Evolutionary conservation across 495 filamentous ascomycete genomes (phyloP), one percentile per base, ranked within the genome.

Genomic region (Cudoniella acicularis): DNA sequence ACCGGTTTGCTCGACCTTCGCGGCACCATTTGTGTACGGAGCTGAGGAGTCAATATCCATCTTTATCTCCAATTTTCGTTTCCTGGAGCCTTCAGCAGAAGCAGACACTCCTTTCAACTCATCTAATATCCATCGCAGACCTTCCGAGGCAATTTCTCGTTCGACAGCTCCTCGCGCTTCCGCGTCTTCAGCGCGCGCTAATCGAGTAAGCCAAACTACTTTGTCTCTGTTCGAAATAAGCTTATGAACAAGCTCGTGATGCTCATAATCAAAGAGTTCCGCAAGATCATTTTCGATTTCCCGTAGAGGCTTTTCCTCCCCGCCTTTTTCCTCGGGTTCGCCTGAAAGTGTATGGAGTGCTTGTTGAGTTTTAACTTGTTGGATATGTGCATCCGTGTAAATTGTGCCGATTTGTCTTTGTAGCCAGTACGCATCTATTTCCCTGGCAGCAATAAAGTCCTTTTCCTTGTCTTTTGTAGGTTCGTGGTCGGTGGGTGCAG

Each of bases 201-300:
- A 87, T 55, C 87, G 83, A 17, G 95, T 98, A 11, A 95, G 87
- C 94, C 95, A 99, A 24, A 97, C 87, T 57, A 98, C 82, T 73
- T 92, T 95, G 63, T 94, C 87, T 9, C 88, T 83, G 64, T 98
- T 98, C 61, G 87, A 83, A 58, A 97, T 89, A n/a, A 99, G 79
- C 69, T 89, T 93, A 51, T 90, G 87, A 25, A 98, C 94, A 45
- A 96, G 81, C 47, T 97, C 92, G 53, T 94, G 90, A 67, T 96
- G 87, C 66, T 98, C 94, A 64, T 95, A 99, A 64, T 98, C 92
- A 61, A 99, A 96, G 0, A 98, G 83, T 66, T 97, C 95, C 87
- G 97, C 97, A 51, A 99, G 76, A 52, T 98, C 95, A 68, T 99
- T 99, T 69, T 99, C 94, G 60, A 96, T 91, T 62, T 99, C 93